A percentile compares a stretch with the other conserved stretches of the same genome.
Conservation (phyloP, 2,329 filamentous ascomycete genomes). For the Remersonia thermophila region DNA sequence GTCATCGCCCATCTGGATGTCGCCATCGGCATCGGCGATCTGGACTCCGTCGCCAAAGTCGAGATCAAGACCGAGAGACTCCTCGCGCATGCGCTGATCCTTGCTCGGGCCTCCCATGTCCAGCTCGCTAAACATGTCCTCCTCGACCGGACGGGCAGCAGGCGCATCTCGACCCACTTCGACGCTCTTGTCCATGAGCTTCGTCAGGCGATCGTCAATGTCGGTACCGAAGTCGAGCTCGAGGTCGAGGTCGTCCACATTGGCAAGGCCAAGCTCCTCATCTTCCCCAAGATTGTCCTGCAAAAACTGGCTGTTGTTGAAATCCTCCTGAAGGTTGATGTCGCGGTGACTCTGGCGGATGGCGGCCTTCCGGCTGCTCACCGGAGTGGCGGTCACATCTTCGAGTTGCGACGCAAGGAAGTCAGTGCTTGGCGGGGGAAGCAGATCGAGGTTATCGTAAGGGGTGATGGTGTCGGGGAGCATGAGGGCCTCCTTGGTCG, state of each 20-base stretch:
- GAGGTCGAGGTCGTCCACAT: slow-evolving; percentile 56
- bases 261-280: slow-evolving; percentile 42
- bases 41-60: slow-evolving; percentile 41
- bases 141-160: slow-evolving; percentile 51
- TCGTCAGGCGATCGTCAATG: slow-evolving; percentile 49
- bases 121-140: slow-evolving; percentile 56
- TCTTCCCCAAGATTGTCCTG: slow-evolving; percentile 51
- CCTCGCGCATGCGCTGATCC: slow-evolving; percentile 42
- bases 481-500: slow-evolving; percentile 75
- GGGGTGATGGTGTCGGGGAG: slow-evolving; percentile 89
- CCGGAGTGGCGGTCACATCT: slow-evolving; percentile 41
- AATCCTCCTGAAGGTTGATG: slow-evolving; percentile 58
- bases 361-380: slow-evolving; percentile 41
- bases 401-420: slow-evolving; percentile 69
- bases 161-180: slow-evolving; percentile 86
- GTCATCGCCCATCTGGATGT: slow-evolving; percentile 47
- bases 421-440: slow-evolving; percentile 80
- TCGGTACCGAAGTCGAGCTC: slow-evolving; percentile 65
- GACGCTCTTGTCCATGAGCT: slow-evolving; percentile 47
- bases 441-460: slow-evolving; percentile 62
- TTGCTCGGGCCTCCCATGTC: slow-evolving; percentile 46
- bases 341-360: slow-evolving; percentile 45
- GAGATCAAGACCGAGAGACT: slow-evolving; percentile 34
- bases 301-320: slow-evolving; percentile 68
- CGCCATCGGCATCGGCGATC: slow-evolving; percentile 52